A percentile compares a stretch with the other conserved stretches of the same genome.
phyloP scores from a whole-genome alignment of 805 yeast genomes.

The Barnettozyma botsteinii region DNA sequence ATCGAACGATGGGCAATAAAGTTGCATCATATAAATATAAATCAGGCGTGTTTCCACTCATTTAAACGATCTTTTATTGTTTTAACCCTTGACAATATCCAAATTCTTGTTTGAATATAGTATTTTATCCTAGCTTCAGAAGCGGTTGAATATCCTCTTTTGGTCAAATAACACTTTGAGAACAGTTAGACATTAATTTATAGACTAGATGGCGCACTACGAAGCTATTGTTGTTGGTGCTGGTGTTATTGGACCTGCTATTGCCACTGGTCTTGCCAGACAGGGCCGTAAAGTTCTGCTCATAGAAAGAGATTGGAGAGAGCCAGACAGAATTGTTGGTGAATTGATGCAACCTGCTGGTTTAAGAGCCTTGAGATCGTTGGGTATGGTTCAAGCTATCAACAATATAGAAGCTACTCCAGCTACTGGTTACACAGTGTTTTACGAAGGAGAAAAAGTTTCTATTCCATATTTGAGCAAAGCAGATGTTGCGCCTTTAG shows the following conservation, averaged over 20 bases:
- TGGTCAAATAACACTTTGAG: no score
- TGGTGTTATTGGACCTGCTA: conserved; percentile 94
- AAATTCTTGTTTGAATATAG: no score
- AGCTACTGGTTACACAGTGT: conserved; percentile 76
- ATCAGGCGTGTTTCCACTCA: not conserved
- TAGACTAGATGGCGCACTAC: conserved; percentile 29
- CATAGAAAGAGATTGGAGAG: conserved; percentile 83
- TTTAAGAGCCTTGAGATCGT: conserved; percentile 69
- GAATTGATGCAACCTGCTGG: conserved; percentile 97
- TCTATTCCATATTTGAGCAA: conserved; percentile 69
- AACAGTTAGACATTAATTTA: not conserved
- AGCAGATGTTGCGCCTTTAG: conserved; percentile 38
- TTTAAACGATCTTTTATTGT: not conserved
- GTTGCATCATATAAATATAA: not conserved
- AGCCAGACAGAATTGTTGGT: conserved; percentile 96
- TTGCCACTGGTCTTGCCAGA: conserved; percentile 84
- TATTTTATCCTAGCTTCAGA: no score
- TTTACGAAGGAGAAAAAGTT: conserved; percentile 53
- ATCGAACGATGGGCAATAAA: not conserved
- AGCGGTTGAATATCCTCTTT: no score
- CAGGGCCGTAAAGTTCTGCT: conserved; percentile 77
- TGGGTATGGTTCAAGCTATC: conserved; percentile 76
- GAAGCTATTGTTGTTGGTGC: conserved; percentile 96
- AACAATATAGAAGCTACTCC: conserved; percentile 73
- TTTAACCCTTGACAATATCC: no score